Conservation (phyloP, 75 land plant genomes). For the Pinus taeda region DNA sequence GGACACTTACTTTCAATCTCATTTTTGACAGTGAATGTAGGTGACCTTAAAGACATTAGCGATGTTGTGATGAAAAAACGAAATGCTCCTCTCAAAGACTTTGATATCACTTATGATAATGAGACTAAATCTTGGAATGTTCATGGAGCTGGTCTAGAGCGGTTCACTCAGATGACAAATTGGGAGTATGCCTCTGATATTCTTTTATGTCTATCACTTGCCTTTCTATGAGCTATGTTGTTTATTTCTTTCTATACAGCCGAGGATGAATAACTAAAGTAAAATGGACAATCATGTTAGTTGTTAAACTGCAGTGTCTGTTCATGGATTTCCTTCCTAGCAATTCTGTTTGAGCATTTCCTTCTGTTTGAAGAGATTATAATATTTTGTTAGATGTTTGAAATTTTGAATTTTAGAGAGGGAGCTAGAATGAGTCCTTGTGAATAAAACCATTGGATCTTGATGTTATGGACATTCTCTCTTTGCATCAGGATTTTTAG, state of each 20-base stretch:
- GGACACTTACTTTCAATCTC: not conserved
- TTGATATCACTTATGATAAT: constrained; percentile 57
- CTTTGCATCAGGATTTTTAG: not conserved
- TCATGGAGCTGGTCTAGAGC: constrained; percentile 76
- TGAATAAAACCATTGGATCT: not conserved
- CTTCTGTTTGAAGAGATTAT: not conserved
- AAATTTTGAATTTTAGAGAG: not conserved
- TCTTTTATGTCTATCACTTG: not conserved
- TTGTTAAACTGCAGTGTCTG: not conserved
- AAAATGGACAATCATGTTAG: not conserved
- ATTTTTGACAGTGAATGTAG: constrained; percentile 7
- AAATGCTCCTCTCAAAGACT: constrained; percentile 70
- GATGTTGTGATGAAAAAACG: constrained; percentile 59
- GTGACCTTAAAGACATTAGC: constrained; percentile 63
- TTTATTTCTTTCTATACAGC: not conserved
- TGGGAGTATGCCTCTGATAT: constrained; percentile 69
- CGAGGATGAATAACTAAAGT: not conserved
- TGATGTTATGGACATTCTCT: not conserved
- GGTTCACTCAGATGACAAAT: constrained; percentile 97
- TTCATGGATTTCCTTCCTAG: not conserved
- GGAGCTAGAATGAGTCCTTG: not conserved
- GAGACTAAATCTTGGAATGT: constrained; percentile 68
- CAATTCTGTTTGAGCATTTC: not conserved
- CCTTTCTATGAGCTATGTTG: not conserved
- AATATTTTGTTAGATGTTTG: not conserved